Base-by-base conservation (phyloP, 208 protist species). In the Leishmania tarentolae region DNA sequence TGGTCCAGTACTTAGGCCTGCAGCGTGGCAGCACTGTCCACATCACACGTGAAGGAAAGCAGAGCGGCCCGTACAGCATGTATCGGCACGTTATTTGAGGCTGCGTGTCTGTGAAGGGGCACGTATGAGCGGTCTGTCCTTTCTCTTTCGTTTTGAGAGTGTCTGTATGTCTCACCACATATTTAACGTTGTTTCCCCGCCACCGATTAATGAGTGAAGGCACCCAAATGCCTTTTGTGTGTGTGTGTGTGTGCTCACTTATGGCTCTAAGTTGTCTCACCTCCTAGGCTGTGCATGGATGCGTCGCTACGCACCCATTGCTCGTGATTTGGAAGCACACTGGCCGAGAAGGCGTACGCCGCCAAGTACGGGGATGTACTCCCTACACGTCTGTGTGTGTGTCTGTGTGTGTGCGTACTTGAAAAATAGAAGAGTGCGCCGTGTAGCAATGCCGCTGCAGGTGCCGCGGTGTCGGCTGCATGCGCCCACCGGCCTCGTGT, bases 1-100 rank as follows among this genome's bases (percentile, higher is more conserved):
- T 99, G 63, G 95, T 97, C 70, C 90, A 93, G 42, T 99, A 99
- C 84, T 97, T 98, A 50, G 98, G 98, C 46, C 83, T 99, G 61
- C 56, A 75, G 37, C 85, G 89, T 46, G 97, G 98, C 28, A 90
- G 98, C 81, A 92, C 99, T 37, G 94, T 99, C 31, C 97, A 98
- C 83, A 99, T 99, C 85, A 93, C 94, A 21, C 95, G 98, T 17
- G 80, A 90, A 9, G 93, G 88, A 15, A 97, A 99, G 81, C 99
- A 99, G 28, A 98, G 98, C 44, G 98, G 98, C 21, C 88, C 97
- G 3, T 99, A 99, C 87, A 93, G 98, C 81, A 99, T 99, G 85
- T 99, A 99, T 88, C 93, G 99, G 15, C 91, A 99, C 76, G 97
- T 99, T 47, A 86, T 98, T 53, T 99, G 92, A 87, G 15, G 11